phyloP scores from a whole-genome alignment of 345 rosid genomes.

The Citrus sp. region DNA sequence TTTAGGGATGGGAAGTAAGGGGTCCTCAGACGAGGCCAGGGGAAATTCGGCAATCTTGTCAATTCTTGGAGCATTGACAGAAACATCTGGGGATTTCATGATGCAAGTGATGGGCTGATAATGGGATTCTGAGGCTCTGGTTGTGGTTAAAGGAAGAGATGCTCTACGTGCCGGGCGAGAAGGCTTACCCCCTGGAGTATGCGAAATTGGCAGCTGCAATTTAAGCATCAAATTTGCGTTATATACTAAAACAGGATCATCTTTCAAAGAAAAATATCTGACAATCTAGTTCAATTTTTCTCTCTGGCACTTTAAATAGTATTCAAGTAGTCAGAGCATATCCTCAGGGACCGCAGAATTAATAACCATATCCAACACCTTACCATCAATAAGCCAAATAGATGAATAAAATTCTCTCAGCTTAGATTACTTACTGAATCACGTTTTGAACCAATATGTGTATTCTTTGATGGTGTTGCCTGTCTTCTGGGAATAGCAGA shows the following conservation, averaged over 20 bases:
- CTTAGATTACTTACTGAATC: constrained; percentile 32
- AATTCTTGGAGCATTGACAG: constrained; percentile 85
- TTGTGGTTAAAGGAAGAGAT: constrained; percentile 59
- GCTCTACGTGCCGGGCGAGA: constrained; percentile 46
- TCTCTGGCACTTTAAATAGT: background rate
- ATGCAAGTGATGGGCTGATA: constrained; percentile 25
- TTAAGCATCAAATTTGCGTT: background rate
- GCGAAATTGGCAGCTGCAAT: constrained; percentile 46
- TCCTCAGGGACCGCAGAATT: too few relatives aligned
- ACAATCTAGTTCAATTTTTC: background rate
- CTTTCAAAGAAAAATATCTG: background rate
- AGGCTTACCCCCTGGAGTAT: constrained; percentile 32
- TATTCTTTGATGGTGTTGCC: constrained; percentile 40
- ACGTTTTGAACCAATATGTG: constrained; percentile 33
- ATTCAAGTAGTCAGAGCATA: background rate
- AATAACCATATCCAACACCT: too few relatives aligned
- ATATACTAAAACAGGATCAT: background rate
- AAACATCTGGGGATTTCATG: constrained; percentile 64
- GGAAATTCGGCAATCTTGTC: constrained; percentile 89
- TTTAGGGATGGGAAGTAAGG: constrained; percentile 32
- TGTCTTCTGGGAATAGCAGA: constrained; percentile 36
- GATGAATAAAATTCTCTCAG: too few relatives aligned
- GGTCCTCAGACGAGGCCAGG: constrained; percentile 49
- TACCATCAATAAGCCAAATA: too few relatives aligned
- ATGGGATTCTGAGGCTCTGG: constrained; percentile 30